Percentiles rank a stretch among this genome's conserved stretches.
Evolutionary conservation across 192 early-diverging fungal species (phyloP).

Genomic region (Kappamyces sp.): DNA sequence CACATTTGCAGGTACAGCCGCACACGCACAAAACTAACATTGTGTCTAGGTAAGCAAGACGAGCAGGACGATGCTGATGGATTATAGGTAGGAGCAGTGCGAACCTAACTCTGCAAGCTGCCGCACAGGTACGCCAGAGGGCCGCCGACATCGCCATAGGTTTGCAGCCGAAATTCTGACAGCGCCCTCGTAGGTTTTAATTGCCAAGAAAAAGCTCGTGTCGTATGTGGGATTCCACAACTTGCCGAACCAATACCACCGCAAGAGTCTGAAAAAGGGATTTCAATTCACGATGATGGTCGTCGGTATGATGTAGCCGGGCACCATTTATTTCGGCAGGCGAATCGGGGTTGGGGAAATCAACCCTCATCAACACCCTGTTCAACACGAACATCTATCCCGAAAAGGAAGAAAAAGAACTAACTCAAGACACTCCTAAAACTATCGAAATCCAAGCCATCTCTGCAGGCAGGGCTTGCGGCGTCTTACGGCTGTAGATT

Average conservation of each 20-base stretch:
- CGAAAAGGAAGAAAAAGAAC: constrained; percentile 66
- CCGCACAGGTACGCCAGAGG: not conserved
- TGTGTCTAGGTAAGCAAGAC: no score
- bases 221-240: constrained; percentile 52
- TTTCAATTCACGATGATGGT: constrained; percentile 75
- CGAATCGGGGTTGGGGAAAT: constrained; percentile 59
- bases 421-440: constrained; percentile 59
- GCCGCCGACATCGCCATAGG: not conserved
- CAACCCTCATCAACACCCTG: constrained; percentile 58
- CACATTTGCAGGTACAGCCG: no score
- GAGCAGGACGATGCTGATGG: no score
- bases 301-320: constrained; percentile 50
- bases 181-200: constrained; percentile 40
- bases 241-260: constrained; percentile 57
- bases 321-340: constrained; percentile 24
- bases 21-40: no score
- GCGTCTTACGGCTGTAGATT: constrained; percentile 45
- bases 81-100: no score
- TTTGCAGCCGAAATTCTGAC: not conserved
- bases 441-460: constrained; percentile 57
- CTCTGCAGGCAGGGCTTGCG: constrained; percentile 30
- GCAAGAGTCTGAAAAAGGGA: constrained; percentile 96
- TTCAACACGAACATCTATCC: constrained; percentile 76
- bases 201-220: constrained; percentile 50
- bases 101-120: no score